Conservation (phyloP, 768 basidiomycete genomes). For the Termitomyces sp. region DNA sequence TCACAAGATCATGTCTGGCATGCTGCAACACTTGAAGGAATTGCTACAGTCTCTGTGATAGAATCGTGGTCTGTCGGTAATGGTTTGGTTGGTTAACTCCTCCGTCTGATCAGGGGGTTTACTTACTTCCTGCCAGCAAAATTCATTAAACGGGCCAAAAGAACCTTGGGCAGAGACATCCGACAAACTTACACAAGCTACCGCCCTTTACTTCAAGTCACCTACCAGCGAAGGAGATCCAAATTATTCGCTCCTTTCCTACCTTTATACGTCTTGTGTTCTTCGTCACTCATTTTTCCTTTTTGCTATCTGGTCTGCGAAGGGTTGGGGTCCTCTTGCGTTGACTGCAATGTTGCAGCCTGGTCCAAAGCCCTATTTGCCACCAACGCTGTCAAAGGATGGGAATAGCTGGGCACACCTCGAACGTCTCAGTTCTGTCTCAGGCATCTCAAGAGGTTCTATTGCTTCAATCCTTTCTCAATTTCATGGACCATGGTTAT, state of each 20-base stretch:
- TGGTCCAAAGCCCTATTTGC: slow-evolving; percentile 51
- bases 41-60: slow-evolving; percentile 72
- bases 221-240: slow-evolving; percentile 51
- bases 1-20: slow-evolving; percentile 84
- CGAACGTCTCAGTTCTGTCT: slow-evolving; percentile 63
- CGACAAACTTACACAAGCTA: slow-evolving; percentile 70
- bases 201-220: slow-evolving; percentile 55
- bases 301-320: slow-evolving; percentile 79
- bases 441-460: slow-evolving; percentile 63
- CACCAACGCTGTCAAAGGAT: slow-evolving; percentile 49
- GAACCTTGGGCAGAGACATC: slow-evolving; percentile 75
- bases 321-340: slow-evolving; percentile 81
- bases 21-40: slow-evolving; percentile 80
- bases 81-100: slow-evolving; percentile 51
- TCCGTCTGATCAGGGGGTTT: slow-evolving; percentile 10
- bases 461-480: slow-evolving; percentile 65
- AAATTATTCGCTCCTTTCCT: slow-evolving; percentile 57
- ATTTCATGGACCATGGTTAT: slow-evolving; percentile 83
- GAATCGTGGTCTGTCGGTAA: slow-evolving; percentile 82
- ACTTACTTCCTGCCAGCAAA: slow-evolving; percentile 38
- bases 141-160: slow-evolving; percentile 42
- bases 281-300: slow-evolving; percentile 71
- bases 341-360: slow-evolving; percentile 72
- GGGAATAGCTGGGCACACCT: slow-evolving; percentile 45
- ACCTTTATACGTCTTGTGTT: slow-evolving; percentile 63